Conservation (phyloP, 108 stramenopile species). For the Skeletonema marinoi region DNA sequence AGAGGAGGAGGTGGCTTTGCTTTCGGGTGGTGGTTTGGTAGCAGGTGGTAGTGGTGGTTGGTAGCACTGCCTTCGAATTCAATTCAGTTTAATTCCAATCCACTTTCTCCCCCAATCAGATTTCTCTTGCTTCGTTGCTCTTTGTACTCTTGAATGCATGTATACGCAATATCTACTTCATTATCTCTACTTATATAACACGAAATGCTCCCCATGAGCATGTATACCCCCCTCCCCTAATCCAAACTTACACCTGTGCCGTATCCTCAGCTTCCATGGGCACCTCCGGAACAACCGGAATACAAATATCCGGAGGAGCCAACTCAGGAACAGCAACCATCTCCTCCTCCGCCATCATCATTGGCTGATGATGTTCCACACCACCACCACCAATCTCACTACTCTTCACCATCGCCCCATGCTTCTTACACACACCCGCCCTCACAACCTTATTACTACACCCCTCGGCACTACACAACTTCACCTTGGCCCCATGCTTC, state of each 20-base stretch:
- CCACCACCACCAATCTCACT: background rate
- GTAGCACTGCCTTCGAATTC: background rate
- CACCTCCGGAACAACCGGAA: background rate
- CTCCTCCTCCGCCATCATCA: background rate
- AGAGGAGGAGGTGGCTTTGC: background rate
- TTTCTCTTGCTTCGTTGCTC: background rate
- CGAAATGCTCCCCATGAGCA: background rate
- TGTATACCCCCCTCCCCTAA: background rate
- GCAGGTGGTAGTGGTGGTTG: background rate
- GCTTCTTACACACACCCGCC: conserved; percentile 15
- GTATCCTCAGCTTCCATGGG: background rate
- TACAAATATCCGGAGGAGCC: background rate
- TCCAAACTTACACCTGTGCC: background rate
- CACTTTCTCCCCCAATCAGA: background rate
- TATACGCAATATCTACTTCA: background rate
- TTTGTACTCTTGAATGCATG: background rate
- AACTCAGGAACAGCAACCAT: background rate
- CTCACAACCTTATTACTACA: conserved; percentile 11
- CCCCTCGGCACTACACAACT: conserved; percentile 8
- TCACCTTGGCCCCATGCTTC: conserved; percentile 23
- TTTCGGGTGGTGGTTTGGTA: background rate
- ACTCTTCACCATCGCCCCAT: background rate
- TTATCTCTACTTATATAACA: background rate
- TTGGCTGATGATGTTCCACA: background rate
- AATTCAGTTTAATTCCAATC: background rate